Conservation (phyloP, 805 yeast genomes). For the Kodamaea sagamina region DNA sequence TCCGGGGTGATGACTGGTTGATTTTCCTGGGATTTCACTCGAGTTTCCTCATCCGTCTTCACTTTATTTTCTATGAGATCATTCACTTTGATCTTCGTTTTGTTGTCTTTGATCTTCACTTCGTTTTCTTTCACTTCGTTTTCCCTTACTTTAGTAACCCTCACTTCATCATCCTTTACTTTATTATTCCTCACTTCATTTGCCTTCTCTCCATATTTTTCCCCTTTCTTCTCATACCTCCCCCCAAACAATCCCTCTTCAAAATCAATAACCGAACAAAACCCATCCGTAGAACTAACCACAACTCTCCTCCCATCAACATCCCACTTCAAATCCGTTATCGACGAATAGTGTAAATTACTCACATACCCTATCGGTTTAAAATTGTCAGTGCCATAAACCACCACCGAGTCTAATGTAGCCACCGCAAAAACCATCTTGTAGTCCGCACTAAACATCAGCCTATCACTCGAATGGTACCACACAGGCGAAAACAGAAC, state of each 20-base stretch:
- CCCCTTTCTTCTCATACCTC: not conserved
- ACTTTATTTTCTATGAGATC: not conserved
- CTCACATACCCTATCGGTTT: slow-evolving; percentile 73
- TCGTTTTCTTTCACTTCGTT: no score
- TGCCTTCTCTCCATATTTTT: not conserved
- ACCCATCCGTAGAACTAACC: slow-evolving; percentile 89
- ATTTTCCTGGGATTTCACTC: slow-evolving; percentile 7
- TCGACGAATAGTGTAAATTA: slow-evolving; percentile 82
- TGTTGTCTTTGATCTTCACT: no score
- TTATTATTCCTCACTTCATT: not conserved
- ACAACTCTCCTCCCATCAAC: slow-evolving; percentile 69
- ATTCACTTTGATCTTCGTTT: no score
- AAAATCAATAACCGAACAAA: slow-evolving; percentile 69
- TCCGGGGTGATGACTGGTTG: not conserved
- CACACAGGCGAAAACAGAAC: slow-evolving; percentile 72
- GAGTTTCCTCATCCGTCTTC: not conserved
- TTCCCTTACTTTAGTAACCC: not conserved
- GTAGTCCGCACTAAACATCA: slow-evolving; percentile 64
- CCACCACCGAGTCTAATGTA: slow-evolving; percentile 77
- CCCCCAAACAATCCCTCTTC: slow-evolving; percentile 58
- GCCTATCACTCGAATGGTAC: slow-evolving; percentile 37
- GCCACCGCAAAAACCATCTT: slow-evolving; percentile 90
- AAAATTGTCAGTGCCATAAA: slow-evolving; percentile 75
- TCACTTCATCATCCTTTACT: no score
- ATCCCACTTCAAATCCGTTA: slow-evolving; percentile 89